These are phyloP conservation scores for Rubus idaeus DNA, from an alignment of 306 rosid genomes.

Conservation along the genomic window DNA sequence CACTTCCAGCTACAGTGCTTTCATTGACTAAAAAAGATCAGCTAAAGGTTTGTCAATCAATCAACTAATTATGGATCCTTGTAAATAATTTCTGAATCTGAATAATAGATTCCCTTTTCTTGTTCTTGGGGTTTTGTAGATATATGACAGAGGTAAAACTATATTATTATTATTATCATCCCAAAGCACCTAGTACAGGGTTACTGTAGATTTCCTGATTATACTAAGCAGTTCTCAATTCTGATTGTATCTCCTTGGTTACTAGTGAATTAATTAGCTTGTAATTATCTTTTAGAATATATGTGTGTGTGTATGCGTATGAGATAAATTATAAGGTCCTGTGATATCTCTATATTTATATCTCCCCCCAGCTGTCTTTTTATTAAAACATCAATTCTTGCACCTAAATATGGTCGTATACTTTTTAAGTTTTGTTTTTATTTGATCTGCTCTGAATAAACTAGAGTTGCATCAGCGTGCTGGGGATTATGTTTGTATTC, in stretches of 20 bases:
- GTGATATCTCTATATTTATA: neutral
- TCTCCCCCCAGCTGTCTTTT: neutral
- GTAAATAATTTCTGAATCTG: neutral
- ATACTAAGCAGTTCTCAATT: neutral
- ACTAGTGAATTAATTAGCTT: neutral
- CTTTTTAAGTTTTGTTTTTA: neutral
- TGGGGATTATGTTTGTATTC: neutral
- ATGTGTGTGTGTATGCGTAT: neutral
- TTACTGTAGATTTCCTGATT: neutral
- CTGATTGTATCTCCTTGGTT: neutral
- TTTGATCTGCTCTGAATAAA: neutral
- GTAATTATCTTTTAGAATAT: neutral
- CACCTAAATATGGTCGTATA: neutral
- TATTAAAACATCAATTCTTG: neutral
- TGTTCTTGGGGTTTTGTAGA: neutral
- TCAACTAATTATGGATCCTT: slow-evolving; percentile 1
- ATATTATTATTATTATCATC: neutral
- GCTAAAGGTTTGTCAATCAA: slow-evolving; percentile 62
- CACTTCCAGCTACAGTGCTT: slow-evolving; percentile 82
- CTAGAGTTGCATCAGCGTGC: neutral
- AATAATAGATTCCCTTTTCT: neutral
- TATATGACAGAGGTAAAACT: neutral
- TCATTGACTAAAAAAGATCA: slow-evolving; percentile 72
- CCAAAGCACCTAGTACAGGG: neutral
- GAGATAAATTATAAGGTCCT: neutral